A percentile compares a stretch with the other conserved stretches of the same genome.
These are phyloP conservation scores for Leucocoprinus sp. DNA, from an alignment of 768 basidiomycete genomes.

Conservation along the genomic window DNA sequence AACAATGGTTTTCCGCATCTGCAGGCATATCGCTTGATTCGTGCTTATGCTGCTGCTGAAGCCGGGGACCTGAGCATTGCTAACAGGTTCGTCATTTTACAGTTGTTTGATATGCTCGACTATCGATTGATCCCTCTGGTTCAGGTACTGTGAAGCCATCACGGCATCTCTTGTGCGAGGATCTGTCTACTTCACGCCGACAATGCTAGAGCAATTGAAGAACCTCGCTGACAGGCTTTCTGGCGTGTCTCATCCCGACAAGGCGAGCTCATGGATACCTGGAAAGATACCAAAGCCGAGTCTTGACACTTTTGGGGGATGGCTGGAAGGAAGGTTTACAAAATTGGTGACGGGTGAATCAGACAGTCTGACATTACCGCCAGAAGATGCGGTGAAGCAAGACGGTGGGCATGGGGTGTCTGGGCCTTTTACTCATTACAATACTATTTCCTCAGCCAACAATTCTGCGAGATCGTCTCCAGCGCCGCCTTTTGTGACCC, in stretches of 20 bases:
- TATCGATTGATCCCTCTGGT: not conserved
- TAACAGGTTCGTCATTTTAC: conserved; percentile 46
- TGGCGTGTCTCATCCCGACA: conserved; percentile 66
- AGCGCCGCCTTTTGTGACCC: conserved; percentile 43
- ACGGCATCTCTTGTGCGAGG: conserved; percentile 50
- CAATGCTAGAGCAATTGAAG: conserved; percentile 67
- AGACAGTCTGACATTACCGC: conserved; percentile 37
- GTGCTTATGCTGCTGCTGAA: conserved; percentile 72
- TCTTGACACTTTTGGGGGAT: conserved; percentile 83
- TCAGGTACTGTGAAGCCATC: conserved; percentile 91
- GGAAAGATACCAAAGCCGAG: conserved; percentile 87
- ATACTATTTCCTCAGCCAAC: conserved; percentile 78
- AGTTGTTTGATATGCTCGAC: not conserved
- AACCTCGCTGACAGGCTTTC: conserved; percentile 72
- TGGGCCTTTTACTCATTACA: conserved; percentile 91
- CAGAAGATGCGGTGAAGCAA: conserved; percentile 27
- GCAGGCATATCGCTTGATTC: conserved; percentile 80
- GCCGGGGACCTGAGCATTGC: conserved; percentile 72
- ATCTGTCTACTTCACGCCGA: conserved; percentile 59
- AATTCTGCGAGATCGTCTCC: conserved; percentile 74
- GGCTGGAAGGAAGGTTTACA: conserved; percentile 87
- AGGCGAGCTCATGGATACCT: conserved; percentile 77
- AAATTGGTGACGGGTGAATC: conserved; percentile 92
- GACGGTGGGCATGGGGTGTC: conserved; percentile 33
- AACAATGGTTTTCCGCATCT: conserved; percentile 80